Percentiles rank a stretch among this genome's conserved stretches.
Evolutionary conservation across 2,329 filamentous ascomycete genomes (phyloP).

Genomic region (Phaeosphaeria sp.): DNA sequence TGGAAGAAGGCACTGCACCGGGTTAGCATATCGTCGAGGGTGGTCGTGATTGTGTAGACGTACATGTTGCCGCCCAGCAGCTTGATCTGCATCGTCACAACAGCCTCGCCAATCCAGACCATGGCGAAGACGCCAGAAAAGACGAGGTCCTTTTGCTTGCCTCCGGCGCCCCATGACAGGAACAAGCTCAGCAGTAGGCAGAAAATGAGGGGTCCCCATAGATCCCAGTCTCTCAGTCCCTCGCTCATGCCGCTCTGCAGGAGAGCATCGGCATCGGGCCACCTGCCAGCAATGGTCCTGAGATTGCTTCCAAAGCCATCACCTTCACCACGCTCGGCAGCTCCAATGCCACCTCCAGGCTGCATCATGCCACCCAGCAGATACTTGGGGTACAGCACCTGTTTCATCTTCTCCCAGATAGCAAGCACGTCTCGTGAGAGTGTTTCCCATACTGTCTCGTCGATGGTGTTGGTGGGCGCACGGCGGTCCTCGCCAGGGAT

Average conservation of each 20-base stretch:
- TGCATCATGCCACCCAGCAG: conserved; percentile 74
- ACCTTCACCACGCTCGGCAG: conserved; percentile 63
- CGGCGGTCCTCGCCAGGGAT: conserved; percentile 93
- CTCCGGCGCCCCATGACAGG: conserved; percentile 79
- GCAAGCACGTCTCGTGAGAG: conserved; percentile 87
- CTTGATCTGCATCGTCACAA: conserved; percentile 98
- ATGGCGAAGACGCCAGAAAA: conserved; percentile 97
- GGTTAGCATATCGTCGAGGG: conserved; percentile 22
- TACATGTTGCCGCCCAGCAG: conserved; percentile 96
- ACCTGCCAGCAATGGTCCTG: conserved; percentile 65
- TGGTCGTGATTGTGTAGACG: conserved; percentile 48
- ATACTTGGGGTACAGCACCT: conserved; percentile 96
- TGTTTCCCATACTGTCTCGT: conserved; percentile 98
- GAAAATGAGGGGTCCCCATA: conserved; percentile 97
- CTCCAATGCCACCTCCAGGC: conserved; percentile 63
- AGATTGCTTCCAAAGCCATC: conserved; percentile 53
- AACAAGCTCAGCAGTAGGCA: conserved; percentile 87
- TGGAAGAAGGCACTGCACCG: conserved; percentile 89
- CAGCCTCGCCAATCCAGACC: conserved; percentile 95
- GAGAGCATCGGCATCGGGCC: conserved; percentile 72
- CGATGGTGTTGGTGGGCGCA: conserved; percentile 90
- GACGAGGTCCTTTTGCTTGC: conserved; percentile 82
- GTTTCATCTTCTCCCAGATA: conserved; percentile 97
- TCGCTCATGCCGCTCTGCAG: conserved; percentile 80
- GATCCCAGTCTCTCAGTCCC: conserved; percentile 92